Evolutionary conservation across 208 protist species (phyloP).

Genomic region (Giardia muris): DNA sequence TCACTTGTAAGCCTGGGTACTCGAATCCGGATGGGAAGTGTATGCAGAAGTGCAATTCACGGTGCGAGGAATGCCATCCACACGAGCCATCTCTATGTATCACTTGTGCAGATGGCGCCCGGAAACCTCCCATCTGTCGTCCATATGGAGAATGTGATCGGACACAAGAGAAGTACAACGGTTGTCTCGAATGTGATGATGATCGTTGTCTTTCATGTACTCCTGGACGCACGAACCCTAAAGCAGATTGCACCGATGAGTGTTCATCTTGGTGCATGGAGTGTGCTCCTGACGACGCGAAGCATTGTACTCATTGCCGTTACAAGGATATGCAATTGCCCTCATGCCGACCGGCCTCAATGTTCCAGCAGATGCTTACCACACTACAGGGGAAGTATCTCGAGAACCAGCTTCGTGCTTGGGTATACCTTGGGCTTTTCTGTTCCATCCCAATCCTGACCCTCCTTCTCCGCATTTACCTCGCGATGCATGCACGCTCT

Average conservation of each 20-base stretch:
- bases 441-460: background rate
- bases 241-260: background rate
- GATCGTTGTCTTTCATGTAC: background rate
- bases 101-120: background rate
- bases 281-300: background rate
- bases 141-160: background rate
- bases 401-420: background rate
- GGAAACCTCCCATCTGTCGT: background rate
- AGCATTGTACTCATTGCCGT: background rate
- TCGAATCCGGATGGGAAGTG: background rate
- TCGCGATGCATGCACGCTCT: too few species aligned
- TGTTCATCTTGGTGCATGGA: background rate
- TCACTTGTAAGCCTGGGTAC: background rate
- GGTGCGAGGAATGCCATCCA: background rate
- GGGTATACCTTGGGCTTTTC: background rate
- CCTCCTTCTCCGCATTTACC: background rate
- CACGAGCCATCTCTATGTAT: background rate
- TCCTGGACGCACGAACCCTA: background rate
- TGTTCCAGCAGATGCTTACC: background rate
- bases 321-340: background rate
- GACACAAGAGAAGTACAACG: background rate
- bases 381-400: background rate
- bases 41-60: background rate
- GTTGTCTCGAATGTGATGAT: background rate
- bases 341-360: background rate